Evolutionary conservation across 495 filamentous ascomycete genomes (phyloP).

Genomic region (Filosporella fistucella): DNA sequence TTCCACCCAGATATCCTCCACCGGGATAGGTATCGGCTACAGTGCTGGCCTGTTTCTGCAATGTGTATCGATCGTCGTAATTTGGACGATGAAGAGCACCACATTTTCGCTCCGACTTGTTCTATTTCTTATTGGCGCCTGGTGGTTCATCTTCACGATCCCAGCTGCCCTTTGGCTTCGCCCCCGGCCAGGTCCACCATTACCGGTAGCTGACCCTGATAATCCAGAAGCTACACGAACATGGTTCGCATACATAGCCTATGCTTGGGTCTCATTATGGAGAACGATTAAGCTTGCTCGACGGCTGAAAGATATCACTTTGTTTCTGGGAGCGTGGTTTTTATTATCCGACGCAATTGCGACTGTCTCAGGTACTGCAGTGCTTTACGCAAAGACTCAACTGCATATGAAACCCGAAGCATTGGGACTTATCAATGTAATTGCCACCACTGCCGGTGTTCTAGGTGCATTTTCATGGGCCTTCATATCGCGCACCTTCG

Average conservation of each 20-base stretch:
- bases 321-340: conserved; percentile 93
- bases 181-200: conserved; percentile 80
- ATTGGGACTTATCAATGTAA: conserved; percentile 90
- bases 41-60: conserved; percentile 78
- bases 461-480: conserved; percentile 89
- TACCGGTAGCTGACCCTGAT: conserved; percentile 36
- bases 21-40: conserved; percentile 89
- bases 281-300: conserved; percentile 75
- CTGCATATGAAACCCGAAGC: conserved; percentile 84
- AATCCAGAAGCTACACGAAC: conserved; percentile 19
- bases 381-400: conserved; percentile 92
- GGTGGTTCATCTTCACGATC: conserved; percentile 92
- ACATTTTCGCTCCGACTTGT: conserved; percentile 77
- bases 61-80: conserved; percentile 66
- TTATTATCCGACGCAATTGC: conserved; percentile 90
- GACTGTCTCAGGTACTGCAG: conserved; percentile 90
- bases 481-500: conserved; percentile 59
- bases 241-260: conserved; percentile 57
- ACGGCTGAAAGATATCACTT: conserved; percentile 74
- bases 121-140: conserved; percentile 81
- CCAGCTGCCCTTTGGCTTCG: conserved; percentile 89
- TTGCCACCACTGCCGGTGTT: conserved; percentile 77
- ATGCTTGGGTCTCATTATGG: conserved; percentile 81
- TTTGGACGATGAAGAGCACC: conserved; percentile 64
- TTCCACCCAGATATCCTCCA: conserved; percentile 81